Conservation (phyloP, 2,329 filamentous ascomycete species). For the Cercospora berteroae region DNA sequence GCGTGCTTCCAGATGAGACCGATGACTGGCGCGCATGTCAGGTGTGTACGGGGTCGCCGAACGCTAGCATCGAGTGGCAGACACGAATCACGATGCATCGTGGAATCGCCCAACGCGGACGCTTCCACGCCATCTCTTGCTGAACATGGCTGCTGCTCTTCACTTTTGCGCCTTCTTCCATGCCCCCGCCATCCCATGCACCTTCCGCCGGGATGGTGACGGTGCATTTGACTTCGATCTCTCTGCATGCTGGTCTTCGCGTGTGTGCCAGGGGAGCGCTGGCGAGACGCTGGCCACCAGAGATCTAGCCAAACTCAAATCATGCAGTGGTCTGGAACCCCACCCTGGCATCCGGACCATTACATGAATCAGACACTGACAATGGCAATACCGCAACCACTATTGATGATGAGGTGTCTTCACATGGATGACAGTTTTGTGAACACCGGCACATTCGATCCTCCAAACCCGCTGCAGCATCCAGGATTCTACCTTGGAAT, state of each 20-base stretch:
- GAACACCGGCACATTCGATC: neutral
- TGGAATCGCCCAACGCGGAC: neutral
- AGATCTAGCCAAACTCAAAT: slow-evolving; percentile 19
- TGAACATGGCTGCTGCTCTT: slow-evolving; percentile 7
- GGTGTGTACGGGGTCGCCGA: slow-evolving; percentile 20
- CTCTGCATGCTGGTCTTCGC: slow-evolving; percentile 18
- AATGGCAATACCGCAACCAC: neutral
- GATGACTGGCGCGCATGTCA: neutral
- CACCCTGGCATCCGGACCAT: slow-evolving; percentile 1
- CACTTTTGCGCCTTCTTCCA: slow-evolving; percentile 11
- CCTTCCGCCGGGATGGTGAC: slow-evolving; percentile 9
- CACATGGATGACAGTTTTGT: neutral
- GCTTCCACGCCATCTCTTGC: slow-evolving; percentile 1
- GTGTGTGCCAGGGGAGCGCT: slow-evolving; percentile 2
- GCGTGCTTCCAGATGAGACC: neutral
- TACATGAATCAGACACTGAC: neutral
- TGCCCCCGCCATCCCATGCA: neutral
- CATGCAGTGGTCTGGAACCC: slow-evolving; percentile 2
- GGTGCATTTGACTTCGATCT: slow-evolving; percentile 11
- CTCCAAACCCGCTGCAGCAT: neutral
- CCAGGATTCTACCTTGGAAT: slow-evolving; percentile 12
- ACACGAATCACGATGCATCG: slow-evolving; percentile 7
- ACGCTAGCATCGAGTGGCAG: slow-evolving; percentile 12
- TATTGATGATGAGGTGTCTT: neutral
- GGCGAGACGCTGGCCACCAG: slow-evolving; percentile 9